Evolutionary conservation across 2,329 filamentous ascomycete genomes (phyloP).

Genomic region (Zymoseptoria tritici): DNA sequence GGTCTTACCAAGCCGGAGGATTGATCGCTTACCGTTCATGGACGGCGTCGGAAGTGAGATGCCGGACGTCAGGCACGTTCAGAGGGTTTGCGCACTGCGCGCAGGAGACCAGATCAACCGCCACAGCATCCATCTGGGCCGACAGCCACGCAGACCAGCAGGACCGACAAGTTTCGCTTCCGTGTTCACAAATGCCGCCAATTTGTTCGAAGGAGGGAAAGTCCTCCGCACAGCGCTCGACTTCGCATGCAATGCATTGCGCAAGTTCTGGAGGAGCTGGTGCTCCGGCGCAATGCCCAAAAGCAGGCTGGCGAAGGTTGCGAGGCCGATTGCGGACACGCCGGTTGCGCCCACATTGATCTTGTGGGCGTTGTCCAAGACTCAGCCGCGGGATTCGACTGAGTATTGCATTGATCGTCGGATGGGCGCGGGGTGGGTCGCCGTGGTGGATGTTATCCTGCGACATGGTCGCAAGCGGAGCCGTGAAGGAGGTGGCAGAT

Average conservation of each 20-base stretch:
- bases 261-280: background rate
- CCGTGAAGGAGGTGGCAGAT: background rate
- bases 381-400: background rate
- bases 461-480: background rate
- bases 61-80: constrained; percentile 9
- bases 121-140: constrained; percentile 5
- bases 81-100: constrained; percentile 13
- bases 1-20: background rate
- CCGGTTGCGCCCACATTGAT: no score
- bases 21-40: background rate
- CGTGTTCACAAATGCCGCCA: constrained; percentile 6
- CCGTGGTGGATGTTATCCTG: background rate
- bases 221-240: background rate
- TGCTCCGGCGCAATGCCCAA: no score
- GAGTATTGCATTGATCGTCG: background rate
- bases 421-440: background rate
- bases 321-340: background rate
- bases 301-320: background rate
- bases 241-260: constrained; percentile 3
- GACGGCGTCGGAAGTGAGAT: background rate
- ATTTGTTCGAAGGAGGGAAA: constrained; percentile 2
- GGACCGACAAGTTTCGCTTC: constrained; percentile 6
- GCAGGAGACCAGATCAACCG: constrained; percentile 8
- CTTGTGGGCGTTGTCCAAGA: no score
- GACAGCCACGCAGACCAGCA: constrained; percentile 18